phyloP scores from a whole-genome alignment of 78 protist genomes.

The Cavenderia fasciculata region DNA sequence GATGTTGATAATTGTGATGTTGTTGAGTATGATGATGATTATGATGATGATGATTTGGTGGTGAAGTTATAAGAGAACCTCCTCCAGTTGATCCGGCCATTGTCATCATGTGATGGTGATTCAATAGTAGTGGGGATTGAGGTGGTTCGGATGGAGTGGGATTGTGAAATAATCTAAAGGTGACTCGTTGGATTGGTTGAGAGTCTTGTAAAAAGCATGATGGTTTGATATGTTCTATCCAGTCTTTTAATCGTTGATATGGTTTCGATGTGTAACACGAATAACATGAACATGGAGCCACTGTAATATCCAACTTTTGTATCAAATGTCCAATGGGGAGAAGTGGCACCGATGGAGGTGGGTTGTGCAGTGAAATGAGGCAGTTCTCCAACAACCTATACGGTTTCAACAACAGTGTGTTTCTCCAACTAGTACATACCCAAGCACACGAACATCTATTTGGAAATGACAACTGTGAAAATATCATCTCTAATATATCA shows the following conservation, averaged over 20 bases:
- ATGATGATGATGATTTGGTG: neutral
- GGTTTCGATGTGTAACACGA: conserved; percentile 23
- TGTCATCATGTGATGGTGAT: neutral
- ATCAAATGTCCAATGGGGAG: conserved; percentile 23
- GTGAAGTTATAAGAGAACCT: neutral
- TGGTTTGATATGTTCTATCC: conserved; percentile 55
- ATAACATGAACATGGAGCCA: conserved; percentile 67
- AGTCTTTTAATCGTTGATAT: conserved; percentile 17
- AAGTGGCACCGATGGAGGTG: conserved; percentile 6
- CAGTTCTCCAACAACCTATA: conserved; percentile 57
- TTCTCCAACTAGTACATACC: conserved; percentile 53
- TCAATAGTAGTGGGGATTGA: neutral
- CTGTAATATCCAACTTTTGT: conserved; percentile 22
- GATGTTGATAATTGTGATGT: neutral
- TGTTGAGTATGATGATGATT: neutral
- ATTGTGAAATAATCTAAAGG: conserved; percentile 47
- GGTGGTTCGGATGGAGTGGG: conserved; percentile 31
- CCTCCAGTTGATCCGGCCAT: neutral
- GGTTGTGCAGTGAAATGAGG: conserved; percentile 43
- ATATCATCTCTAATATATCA: conserved; percentile 68
- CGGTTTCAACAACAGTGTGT: conserved; percentile 49
- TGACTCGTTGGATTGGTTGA: neutral
- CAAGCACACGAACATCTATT: conserved; percentile 69
- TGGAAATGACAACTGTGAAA: conserved; percentile 56
- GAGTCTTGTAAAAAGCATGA: conserved; percentile 8